Conservation (phyloP, 192 early-diverging fungal species). For the Gryganskiella cystojenkinii region DNA sequence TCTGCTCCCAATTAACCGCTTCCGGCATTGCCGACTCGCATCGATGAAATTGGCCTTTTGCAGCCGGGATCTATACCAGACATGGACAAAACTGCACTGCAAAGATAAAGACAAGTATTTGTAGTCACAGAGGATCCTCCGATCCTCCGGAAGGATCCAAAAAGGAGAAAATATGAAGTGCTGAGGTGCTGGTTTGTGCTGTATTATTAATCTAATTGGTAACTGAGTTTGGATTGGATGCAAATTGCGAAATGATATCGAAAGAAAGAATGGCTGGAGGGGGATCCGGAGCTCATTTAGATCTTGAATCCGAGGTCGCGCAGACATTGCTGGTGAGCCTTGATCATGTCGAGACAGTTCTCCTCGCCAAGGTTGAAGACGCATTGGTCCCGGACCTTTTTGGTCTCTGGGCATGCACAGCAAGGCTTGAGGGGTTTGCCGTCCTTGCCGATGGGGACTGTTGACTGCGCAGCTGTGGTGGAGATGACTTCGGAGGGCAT, state of each 20-base stretch:
- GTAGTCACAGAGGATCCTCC: too few relatives aligned
- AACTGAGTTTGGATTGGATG: too few relatives aligned
- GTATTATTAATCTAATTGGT: slow-evolving; percentile 1
- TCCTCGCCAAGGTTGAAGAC: slow-evolving; percentile 88
- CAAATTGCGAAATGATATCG: too few relatives aligned
- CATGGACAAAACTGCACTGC: too few relatives aligned
- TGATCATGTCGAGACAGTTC: slow-evolving; percentile 88
- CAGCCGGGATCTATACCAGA: too few relatives aligned
- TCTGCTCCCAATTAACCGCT: too few relatives aligned
- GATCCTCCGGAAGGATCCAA: neutral
- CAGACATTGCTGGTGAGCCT: slow-evolving; percentile 91
- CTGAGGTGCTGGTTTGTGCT: neutral
- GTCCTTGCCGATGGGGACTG: slow-evolving; percentile 54
- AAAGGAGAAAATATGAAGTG: too few relatives aligned
- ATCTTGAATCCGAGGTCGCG: slow-evolving; percentile 95
- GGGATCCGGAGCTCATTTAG: slow-evolving; percentile 39
- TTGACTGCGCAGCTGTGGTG: neutral
- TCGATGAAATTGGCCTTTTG: too few relatives aligned
- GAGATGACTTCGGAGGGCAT: neutral
- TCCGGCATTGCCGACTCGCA: too few relatives aligned
- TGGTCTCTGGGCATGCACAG: slow-evolving; percentile 97
- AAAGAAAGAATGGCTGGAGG: neutral
- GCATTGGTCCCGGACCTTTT: slow-evolving; percentile 90
- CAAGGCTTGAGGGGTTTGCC: slow-evolving; percentile 87
- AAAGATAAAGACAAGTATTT: too few relatives aligned